These are phyloP conservation scores for Dendrobium huoshanense DNA, from an alignment of 106 monocot genomes.

Conservation along the genomic window DNA sequence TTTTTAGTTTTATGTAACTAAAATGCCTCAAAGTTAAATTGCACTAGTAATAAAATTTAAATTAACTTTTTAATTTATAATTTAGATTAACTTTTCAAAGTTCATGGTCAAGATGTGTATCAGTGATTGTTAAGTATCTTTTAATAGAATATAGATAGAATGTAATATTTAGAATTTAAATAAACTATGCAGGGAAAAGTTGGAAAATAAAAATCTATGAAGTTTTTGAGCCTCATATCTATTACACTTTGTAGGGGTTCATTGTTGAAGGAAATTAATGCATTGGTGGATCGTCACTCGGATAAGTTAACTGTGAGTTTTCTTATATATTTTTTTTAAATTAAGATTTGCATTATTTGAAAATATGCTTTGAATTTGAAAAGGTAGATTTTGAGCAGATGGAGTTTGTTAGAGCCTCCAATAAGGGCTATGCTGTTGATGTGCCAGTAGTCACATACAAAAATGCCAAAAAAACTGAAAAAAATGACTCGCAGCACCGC, in stretches of 20 bases:
- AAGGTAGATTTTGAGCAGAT: constrained; percentile 36
- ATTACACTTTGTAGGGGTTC: constrained; percentile 40
- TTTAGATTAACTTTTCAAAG: too few relatives aligned
- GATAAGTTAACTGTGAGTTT: constrained; percentile 55
- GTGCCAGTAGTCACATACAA: constrained; percentile 71
- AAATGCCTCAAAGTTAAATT: too few relatives aligned
- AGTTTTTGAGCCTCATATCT: not conserved
- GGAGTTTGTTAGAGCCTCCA: constrained; percentile 51
- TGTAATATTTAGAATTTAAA: too few relatives aligned
- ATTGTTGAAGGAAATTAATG: constrained; percentile 62
- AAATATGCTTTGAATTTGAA: not conserved
- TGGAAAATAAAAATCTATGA: not conserved
- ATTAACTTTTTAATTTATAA: too few relatives aligned
- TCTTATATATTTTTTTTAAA: not conserved
- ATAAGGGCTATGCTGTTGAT: constrained; percentile 69
- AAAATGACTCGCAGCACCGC: constrained; percentile 38
- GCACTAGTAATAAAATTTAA: too few relatives aligned
- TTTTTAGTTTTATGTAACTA: too few relatives aligned
- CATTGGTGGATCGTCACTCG: constrained; percentile 65
- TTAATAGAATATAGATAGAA: too few relatives aligned
- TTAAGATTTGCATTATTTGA: not conserved
- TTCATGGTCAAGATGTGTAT: too few relatives aligned
- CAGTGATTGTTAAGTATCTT: too few relatives aligned
- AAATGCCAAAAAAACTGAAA: constrained; percentile 17
- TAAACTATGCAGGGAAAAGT: too few relatives aligned